Evolutionary conservation across 1,139 yeast genomes (phyloP), one percentile per base, ranked within the genome.

Genomic region (Maudiozyma humilis): DNA sequence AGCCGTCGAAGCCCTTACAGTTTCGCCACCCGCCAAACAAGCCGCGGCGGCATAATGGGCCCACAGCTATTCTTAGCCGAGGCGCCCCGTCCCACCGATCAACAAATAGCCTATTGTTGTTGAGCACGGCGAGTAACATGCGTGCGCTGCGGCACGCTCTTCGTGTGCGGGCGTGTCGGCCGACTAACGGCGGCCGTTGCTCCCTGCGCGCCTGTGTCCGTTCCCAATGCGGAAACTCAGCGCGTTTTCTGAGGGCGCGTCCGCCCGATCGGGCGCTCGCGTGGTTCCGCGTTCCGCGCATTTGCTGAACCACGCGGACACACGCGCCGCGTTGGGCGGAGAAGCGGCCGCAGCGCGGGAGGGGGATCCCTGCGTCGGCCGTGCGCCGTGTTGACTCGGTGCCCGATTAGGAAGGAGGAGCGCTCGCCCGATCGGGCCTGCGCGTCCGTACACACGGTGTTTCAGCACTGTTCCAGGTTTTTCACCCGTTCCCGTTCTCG

Each of bases 331-430:
- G 30, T 20, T 27, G 13, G n/a, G 14, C 20, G 17, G n/a, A 15
- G 18, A 15, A 23, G 14, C 6, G 23, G 20, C n/a, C 37, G 27
- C 27, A 23, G 27, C 27, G 27, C 27, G 10, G 10, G 27, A n/a
- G 27, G 27, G 10, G 13, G 13, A 10, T 36, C 39, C 39, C 39
- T 36, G 39, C 39, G 29, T 36, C n/a, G 16, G 16, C 13, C 16
- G 12, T n/a, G 31, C 16, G 32, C 39, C 14, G 14, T 36, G 39
- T 36, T 36, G 39, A 36, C 23, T 16, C 32, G 19, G 27, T 27
- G 14, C 39, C 39, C 23, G 17, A 36, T 13, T 10, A 17, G 39
- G 39, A 31, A 31, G 17, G 15, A 31, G 33, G 15, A 15, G n/a
- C 17, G 16, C 33, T 31, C 17, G 33, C 33, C 33, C 33, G 17